Conservation (phyloP, 257 asterid genomes). For the Nicotiana attenuata region DNA sequence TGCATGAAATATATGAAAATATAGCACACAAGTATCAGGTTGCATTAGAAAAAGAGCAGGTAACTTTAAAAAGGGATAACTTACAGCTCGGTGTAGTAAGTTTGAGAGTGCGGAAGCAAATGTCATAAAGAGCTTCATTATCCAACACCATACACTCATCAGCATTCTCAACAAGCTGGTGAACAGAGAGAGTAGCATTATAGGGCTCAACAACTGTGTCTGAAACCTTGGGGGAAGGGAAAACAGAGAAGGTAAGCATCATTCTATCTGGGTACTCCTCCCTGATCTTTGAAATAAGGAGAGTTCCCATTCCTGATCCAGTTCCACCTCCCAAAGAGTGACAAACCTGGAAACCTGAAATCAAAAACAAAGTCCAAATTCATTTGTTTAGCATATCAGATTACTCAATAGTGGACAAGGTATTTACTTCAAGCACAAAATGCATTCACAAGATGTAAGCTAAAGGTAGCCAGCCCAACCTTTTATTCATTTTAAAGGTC, state of each 20-base stretch:
- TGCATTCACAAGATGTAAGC: not conserved
- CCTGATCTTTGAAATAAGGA: constrained; percentile 70
- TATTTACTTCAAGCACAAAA: not conserved
- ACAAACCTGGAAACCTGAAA: constrained; percentile 67
- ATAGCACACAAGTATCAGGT: not conserved
- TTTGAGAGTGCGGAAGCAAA: constrained; percentile 66
- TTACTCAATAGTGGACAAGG: not conserved
- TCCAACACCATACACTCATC: constrained; percentile 84
- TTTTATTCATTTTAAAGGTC: not conserved
- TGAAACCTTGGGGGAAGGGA: constrained; percentile 80
- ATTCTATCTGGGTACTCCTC: constrained; percentile 79
- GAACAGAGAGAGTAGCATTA: constrained; percentile 73
- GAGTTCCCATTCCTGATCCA: constrained; percentile 89
- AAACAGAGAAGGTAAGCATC: constrained; percentile 87
- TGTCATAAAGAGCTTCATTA: constrained; percentile 67
- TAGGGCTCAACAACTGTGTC: constrained; percentile 82
- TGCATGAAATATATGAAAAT: not conserved
- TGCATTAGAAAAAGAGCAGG: not conserved
- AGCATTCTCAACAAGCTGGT: constrained; percentile 80
- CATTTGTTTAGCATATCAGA: not conserved
- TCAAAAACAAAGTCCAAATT: not conserved
- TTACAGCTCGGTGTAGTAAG: constrained; percentile 78
- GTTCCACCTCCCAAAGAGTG: constrained; percentile 85
- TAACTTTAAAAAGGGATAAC: constrained; percentile 10
- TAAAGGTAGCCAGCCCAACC: not conserved